Base-by-base conservation (phyloP, 192 early-diverging fungal genomes). In the Coemansia asiatica region DNA sequence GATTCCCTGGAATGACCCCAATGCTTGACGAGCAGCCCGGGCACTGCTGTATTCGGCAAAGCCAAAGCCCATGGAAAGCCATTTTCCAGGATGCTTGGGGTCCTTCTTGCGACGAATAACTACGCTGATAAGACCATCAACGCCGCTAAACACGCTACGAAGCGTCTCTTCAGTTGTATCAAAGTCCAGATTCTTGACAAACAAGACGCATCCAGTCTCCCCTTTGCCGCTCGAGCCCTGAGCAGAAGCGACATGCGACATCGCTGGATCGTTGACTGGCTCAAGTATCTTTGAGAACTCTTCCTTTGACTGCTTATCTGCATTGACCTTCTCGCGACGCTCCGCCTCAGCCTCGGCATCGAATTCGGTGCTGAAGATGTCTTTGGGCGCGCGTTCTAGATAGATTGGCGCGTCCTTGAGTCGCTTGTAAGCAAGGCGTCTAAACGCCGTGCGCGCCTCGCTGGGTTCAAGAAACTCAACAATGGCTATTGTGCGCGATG, bases 141-240 rank as follows among this genome's bases (percentile, higher is more conserved):
- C 75, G 26, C 71, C 85, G 6, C 76, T 68, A 66, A 97, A 98
- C 5, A 90, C 83, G 64, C 88, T 83, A 18, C 76, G 84, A 38
- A 98, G 78, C 2, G 76, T 86, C 22, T 88, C 89, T 8, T 94
- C 91, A 0, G 90, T 96, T 0, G 95, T 98, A 62, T 88, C 82
- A 76, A 97, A 98, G 78, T 84, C 92, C 46, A 98, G 84, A 61
- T 98, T 98, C 83, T 98, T 98, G 71, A 98, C 88, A 85, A 97
- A 98, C 61, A 98, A 74, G 13, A 94, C 93, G 6, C 90, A 87
- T 26, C 88, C 87, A 8, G 84, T 76, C 31, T 87, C 72, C 46
- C 85, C 84, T 40, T 85, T 84, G 47, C 86, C 75, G 16, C 71
- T 63, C 1, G 74, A 38, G 28, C 36, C 63, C 12, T 69, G 74